Conservation (phyloP, 2,329 filamentous ascomycete species). For the Epichloe sp. region DNA sequence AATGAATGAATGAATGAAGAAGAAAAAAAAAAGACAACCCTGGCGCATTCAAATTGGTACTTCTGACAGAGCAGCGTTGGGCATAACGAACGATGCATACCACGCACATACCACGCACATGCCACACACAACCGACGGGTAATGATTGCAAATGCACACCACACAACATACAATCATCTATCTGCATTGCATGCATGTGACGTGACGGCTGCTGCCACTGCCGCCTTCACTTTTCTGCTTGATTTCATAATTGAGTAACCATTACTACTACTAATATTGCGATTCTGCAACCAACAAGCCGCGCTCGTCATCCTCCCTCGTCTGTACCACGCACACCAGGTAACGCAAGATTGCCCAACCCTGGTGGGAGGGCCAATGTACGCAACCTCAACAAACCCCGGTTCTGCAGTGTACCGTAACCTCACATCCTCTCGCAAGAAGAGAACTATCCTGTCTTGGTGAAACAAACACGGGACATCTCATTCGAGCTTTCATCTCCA, state of each 20-base stretch:
- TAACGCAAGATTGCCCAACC: conserved; percentile 1
- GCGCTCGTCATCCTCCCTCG: background rate
- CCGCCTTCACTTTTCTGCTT: background rate
- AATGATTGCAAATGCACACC: background rate
- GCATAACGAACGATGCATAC: background rate
- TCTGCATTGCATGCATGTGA: background rate
- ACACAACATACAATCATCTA: background rate
- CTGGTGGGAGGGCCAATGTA: background rate
- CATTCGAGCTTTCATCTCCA: background rate
- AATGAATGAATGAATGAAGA: background rate
- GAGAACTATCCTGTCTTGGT: background rate
- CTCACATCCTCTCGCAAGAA: background rate
- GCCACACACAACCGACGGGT: background rate
- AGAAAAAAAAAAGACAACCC: background rate
- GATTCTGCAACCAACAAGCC: background rate
- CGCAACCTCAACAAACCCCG: background rate
- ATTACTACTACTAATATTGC: background rate
- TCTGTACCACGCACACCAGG: background rate
- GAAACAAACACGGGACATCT: background rate
- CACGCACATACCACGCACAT: background rate
- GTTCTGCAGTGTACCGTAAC: background rate
- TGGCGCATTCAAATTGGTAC: background rate
- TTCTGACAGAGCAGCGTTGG: background rate
- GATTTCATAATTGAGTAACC: background rate
- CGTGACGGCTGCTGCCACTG: background rate